Base-by-base conservation (phyloP, 73 alveolate genomes). In the Breviolum minutum region DNA sequence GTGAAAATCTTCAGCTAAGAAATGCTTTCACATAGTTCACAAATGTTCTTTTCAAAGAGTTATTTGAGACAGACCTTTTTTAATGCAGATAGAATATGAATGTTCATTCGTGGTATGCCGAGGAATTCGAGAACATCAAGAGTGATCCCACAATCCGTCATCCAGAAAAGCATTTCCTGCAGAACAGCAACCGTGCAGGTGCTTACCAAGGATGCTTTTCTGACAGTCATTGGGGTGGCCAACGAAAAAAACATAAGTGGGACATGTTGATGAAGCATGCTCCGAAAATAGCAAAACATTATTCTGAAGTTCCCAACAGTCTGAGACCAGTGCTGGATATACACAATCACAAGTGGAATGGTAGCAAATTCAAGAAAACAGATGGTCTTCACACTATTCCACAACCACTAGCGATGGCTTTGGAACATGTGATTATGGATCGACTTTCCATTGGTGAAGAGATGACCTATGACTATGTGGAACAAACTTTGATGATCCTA, bases 71-170 rank as follows among this genome's bases (percentile, higher is more conserved):
- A n/a, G n/a, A n/a, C n/a, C n/a, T n/a, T n/a, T n/a, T n/a, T 12
- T 64, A 64, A 16, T 70, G 80, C 80, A 76, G 63, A 27, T 76
- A 76, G 86, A 76, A 76, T 76, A 76, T 76, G 86, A 32, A 71
- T n/a, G 24, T 70, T 70, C 80, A 10, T 30, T 17, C 80, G 24
- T 32, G 32, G 29, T 76, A 20, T 20, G 29, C 63, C 63, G 20
- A 80, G 88, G 88, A 80, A 68, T 80, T 9, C 69, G 88, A 80
- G 69, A 17, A 11, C 2, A 6, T 80, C 32, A 9, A 29, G 16
- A 16, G 7, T 16, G 88, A 80, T 40, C 88, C 88, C 11, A 10
- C 29, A 6, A 40, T 80, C 13, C 66, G 32, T 3, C 26, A 12
- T 16, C 14, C 14, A 3, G 88, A 80, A 29, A 30, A 80, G 69